A percentile compares a stretch with the other conserved stretches of the same genome.
phyloP scores from a whole-genome alignment of 1,284 basidiomycete genomes.

The Sporisorium exsertum region DNA sequence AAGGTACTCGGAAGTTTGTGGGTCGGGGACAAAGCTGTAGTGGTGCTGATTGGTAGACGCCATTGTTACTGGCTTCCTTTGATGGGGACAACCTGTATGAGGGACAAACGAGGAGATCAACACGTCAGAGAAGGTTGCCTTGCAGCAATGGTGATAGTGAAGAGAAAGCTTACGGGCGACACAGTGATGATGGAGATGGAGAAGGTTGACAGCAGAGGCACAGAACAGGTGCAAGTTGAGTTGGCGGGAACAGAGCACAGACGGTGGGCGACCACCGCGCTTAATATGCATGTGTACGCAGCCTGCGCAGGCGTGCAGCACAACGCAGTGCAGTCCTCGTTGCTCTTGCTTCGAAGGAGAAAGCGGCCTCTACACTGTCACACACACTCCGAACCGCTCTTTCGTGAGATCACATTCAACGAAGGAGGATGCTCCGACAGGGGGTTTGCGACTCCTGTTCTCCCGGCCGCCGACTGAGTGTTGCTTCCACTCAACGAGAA shows the following conservation, averaged over 20 bases:
- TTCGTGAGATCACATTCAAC: not conserved
- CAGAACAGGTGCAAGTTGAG: constrained; percentile 37
- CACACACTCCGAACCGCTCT: not conserved
- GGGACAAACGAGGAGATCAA: too few species aligned
- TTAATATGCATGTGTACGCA: constrained; percentile 25
- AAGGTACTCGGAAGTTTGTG: constrained; percentile 30
- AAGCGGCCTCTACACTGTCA: not conserved
- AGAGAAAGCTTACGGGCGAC: not conserved
- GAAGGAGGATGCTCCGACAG: not conserved
- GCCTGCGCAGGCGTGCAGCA: not conserved
- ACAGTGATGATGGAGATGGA: constrained; percentile 8
- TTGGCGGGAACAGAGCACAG: not conserved
- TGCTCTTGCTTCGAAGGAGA: too few species aligned
- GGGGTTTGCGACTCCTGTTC: not conserved
- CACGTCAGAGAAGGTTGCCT: too few species aligned
- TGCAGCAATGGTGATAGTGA: not conserved
- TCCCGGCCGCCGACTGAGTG: too few species aligned
- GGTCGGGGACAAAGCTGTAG: constrained; percentile 36
- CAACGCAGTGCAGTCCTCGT: not conserved
- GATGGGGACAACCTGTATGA: constrained; percentile 2
- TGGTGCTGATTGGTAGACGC: constrained; percentile 16
- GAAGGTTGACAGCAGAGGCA: not conserved
- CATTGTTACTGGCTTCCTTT: constrained; percentile 12
- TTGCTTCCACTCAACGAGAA: not conserved
- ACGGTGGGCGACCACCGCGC: not conserved